phyloP scores from a whole-genome alignment of 805 yeast genomes.

The Metschnikowia drakensbergensis region DNA sequence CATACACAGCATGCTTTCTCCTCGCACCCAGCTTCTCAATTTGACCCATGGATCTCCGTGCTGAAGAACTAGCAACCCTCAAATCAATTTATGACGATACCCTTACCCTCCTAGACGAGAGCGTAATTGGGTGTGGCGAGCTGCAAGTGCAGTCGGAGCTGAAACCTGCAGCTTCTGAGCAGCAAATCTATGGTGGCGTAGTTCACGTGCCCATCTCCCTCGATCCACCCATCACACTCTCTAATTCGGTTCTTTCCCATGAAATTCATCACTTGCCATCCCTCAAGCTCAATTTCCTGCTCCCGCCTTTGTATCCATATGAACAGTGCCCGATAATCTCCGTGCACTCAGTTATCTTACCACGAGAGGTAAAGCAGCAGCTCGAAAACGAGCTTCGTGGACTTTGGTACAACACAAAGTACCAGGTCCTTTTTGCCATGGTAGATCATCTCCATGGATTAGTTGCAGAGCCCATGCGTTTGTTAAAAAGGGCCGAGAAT shows the following conservation, averaged over 20 bases:
- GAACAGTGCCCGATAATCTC: slow-evolving; percentile 22
- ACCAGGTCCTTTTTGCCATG: slow-evolving; percentile 40
- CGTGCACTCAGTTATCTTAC: slow-evolving; percentile 31
- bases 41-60: slow-evolving; percentile 16
- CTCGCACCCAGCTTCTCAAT: background rate
- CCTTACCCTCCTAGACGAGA: background rate
- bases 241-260: background rate
- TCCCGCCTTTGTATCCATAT: slow-evolving; percentile 37
- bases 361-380: slow-evolving; percentile 9
- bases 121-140: background rate
- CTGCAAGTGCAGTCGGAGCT: background rate
- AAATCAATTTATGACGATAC: slow-evolving; percentile 41
- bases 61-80: slow-evolving; percentile 41
- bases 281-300: slow-evolving; percentile 22
- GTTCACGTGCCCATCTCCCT: slow-evolving; percentile 10
- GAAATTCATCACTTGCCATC: slow-evolving; percentile 30
- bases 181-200: slow-evolving; percentile 6
- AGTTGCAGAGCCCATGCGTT: background rate
- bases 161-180: background rate
- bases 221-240: background rate
- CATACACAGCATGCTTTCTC: background rate
- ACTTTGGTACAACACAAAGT: slow-evolving; percentile 35
- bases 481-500: background rate
- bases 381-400: slow-evolving; percentile 19
- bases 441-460: slow-evolving; percentile 34